Conservation (phyloP, 192 early-diverging fungal genomes). For the Entrophospora sp. region DNA sequence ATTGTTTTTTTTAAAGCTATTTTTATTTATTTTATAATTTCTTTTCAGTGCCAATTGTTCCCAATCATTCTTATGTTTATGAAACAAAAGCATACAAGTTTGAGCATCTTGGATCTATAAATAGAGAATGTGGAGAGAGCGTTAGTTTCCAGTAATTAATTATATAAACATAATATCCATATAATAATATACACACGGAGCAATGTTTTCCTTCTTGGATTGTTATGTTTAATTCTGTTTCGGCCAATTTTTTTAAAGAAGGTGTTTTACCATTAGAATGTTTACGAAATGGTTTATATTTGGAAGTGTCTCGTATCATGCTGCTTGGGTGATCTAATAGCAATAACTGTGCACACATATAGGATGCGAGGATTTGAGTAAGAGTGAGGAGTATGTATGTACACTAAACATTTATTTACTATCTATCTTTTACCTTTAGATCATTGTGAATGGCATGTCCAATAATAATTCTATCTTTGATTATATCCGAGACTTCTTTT, state of each 20-base stretch:
- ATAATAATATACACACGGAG: constrained; percentile 42
- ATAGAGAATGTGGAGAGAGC: too few species aligned
- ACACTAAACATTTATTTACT: not conserved
- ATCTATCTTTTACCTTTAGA: constrained; percentile 38
- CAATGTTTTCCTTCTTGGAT: constrained; percentile 87
- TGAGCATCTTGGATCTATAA: constrained; percentile 73
- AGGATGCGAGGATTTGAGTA: too few species aligned
- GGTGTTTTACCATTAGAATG: constrained; percentile 55
- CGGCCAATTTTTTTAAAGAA: constrained; percentile 67
- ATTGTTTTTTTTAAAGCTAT: too few species aligned
- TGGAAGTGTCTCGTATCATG: constrained; percentile 76
- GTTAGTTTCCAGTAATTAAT: too few species aligned
- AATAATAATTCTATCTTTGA: constrained; percentile 79
- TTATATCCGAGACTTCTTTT: constrained; percentile 64
- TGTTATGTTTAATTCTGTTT: constrained; percentile 59
- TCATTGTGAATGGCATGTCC: constrained; percentile 91
- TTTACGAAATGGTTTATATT: constrained; percentile 67
- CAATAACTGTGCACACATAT: constrained; percentile 52
- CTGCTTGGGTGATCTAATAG: constrained; percentile 71
- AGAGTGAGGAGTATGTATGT: too few species aligned
- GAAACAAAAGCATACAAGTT: constrained; percentile 83
- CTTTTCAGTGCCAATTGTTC: constrained; percentile 36
- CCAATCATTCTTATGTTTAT: constrained; percentile 75
- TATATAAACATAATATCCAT: not conserved
- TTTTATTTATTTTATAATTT: constrained; percentile 5